Conservation (phyloP, 139 green algal species). For the Chlamydomonas sp. region DNA sequence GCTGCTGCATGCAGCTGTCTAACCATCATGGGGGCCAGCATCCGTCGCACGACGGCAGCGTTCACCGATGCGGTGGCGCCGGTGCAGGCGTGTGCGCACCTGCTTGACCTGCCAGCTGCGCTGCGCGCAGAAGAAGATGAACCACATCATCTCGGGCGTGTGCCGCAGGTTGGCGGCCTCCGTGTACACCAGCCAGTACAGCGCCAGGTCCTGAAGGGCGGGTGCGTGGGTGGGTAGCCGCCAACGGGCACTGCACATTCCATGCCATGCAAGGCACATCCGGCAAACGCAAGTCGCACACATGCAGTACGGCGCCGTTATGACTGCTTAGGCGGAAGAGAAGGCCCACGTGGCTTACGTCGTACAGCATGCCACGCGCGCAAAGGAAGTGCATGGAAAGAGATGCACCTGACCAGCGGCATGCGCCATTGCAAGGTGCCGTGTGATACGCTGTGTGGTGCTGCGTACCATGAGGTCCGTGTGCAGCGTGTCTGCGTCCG, state of each 20-base stretch:
- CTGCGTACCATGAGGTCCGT: neutral
- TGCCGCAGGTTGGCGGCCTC: slow-evolving; percentile 82
- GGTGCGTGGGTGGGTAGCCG: neutral
- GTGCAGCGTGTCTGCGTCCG: neutral
- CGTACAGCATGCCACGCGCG: neutral
- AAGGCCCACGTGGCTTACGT: neutral
- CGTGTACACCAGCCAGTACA: slow-evolving; percentile 85
- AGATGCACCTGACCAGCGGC: too few relatives aligned
- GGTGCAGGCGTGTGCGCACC: neutral
- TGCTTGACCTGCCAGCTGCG: slow-evolving; percentile 51
- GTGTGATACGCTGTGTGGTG: too few relatives aligned
- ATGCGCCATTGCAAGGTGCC: too few relatives aligned
- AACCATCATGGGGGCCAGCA: neutral
- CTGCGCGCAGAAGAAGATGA: slow-evolving; percentile 77
- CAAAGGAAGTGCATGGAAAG: too few relatives aligned
- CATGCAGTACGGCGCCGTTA: too few relatives aligned
- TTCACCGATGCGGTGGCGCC: neutral
- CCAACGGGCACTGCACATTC: neutral
- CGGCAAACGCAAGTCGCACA: neutral
- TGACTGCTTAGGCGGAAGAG: too few relatives aligned
- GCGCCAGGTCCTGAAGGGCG: slow-evolving; percentile 49
- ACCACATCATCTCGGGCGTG: slow-evolving; percentile 81
- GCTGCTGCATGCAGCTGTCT: neutral
- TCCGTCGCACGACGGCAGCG: neutral
- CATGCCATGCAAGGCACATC: too few relatives aligned